A percentile compares a stretch with the other conserved stretches of the same genome.
Conservation (phyloP, 345 rosid species). For the Melaleuca quinquenervia region DNA sequence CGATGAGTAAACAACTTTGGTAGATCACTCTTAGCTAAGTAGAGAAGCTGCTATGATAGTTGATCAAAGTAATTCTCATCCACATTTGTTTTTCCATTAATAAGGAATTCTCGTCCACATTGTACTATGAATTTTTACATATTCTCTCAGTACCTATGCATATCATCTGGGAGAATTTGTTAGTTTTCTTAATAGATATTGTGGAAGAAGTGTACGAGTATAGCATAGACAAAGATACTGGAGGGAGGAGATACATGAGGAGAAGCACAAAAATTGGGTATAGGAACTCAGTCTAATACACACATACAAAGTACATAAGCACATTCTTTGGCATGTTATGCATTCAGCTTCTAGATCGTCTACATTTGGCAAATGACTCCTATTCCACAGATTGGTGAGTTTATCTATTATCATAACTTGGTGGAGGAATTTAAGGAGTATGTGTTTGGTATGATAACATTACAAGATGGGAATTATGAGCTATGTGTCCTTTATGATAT, state of each 20-base stretch:
- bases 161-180: not conserved
- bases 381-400: not conserved
- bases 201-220: not conserved
- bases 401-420: not conserved
- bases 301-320: not conserved
- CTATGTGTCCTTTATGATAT: not conserved
- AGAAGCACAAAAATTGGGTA: not conserved
- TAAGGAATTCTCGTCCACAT: not conserved
- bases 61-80: not conserved
- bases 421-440: not conserved
- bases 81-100: not conserved
- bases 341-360: not conserved
- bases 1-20: not conserved
- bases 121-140: not conserved
- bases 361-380: not conserved
- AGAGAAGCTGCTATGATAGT: not conserved
- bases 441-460: not conserved
- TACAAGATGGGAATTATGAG: not conserved
- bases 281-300: not conserved
- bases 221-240: not conserved
- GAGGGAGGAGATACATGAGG: not conserved
- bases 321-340: not conserved
- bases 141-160: not conserved
- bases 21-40: not conserved
- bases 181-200: not conserved